Conservation (phyloP, 2,329 filamentous ascomycete species). For the Fusarium sp. region DNA sequence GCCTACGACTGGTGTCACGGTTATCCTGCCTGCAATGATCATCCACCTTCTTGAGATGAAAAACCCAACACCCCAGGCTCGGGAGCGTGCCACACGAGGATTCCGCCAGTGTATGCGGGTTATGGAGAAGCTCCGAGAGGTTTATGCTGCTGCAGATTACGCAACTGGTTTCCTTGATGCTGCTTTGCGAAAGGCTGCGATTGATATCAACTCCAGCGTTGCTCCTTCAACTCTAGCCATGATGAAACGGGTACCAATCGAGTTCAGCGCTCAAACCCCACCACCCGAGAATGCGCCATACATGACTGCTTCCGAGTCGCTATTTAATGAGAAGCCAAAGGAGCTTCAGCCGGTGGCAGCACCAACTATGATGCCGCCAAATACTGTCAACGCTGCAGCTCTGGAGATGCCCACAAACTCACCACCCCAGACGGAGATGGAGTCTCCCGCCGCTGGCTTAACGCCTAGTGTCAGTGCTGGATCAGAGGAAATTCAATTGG, state of each 20-base stretch:
- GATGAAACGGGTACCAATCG: slow-evolving; percentile 53
- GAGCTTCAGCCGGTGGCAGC: slow-evolving; percentile 26
- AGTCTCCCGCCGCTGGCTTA: slow-evolving; percentile 52
- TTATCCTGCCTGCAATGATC: slow-evolving; percentile 91
- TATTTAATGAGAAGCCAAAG: slow-evolving; percentile 51
- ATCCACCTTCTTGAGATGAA: slow-evolving; percentile 95
- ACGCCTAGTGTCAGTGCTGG: slow-evolving; percentile 60
- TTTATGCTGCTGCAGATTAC: slow-evolving; percentile 94
- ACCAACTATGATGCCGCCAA: slow-evolving; percentile 51
- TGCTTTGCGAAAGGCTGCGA: slow-evolving; percentile 86
- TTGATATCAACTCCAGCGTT: slow-evolving; percentile 68
- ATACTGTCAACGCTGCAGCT: slow-evolving; percentile 53
- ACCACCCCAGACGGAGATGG: slow-evolving; percentile 60
- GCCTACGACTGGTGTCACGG: slow-evolving; percentile 90
- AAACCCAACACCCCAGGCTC: slow-evolving; percentile 77
- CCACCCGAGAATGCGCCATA: slow-evolving; percentile 63
- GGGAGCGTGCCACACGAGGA: slow-evolving; percentile 79
- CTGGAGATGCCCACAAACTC: slow-evolving; percentile 54
- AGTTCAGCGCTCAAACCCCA: slow-evolving; percentile 61
- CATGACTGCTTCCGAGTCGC: slow-evolving; percentile 56
- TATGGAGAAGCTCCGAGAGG: slow-evolving; percentile 86
- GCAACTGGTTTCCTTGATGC: slow-evolving; percentile 96
- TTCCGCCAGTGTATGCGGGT: slow-evolving; percentile 95
- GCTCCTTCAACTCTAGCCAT: slow-evolving; percentile 50
- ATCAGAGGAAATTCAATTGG: slow-evolving; percentile 55